A percentile compares a stretch with the other conserved stretches of the same genome.
phyloP scores from a whole-genome alignment of 2,329 filamentous ascomycete species.

The Zasmidium cellare region DNA sequence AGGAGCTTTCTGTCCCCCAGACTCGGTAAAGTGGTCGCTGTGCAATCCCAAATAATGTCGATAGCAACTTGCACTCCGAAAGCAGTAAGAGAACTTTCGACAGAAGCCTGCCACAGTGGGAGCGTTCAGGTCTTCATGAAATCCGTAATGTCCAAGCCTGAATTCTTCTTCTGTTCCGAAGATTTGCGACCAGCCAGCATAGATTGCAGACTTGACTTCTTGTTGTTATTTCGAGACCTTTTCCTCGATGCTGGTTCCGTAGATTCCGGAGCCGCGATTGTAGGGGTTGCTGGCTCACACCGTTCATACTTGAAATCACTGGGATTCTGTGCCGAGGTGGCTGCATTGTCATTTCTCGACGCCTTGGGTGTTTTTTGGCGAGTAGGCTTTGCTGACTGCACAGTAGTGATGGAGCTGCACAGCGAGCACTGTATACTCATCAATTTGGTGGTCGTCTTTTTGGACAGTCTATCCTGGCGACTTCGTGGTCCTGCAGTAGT shows the following conservation, averaged over 20 bases:
- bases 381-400: not conserved
- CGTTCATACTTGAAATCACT: not conserved
- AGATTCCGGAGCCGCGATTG: constrained; percentile 39
- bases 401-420: constrained; percentile 7
- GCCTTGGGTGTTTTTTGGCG: not conserved
- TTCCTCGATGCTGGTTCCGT: constrained; percentile 58
- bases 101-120: too few species aligned
- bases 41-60: too few species aligned
- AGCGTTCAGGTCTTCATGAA: constrained; percentile 38
- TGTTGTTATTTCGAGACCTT: constrained; percentile 58
- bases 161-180: constrained; percentile 18
- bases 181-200: constrained; percentile 54
- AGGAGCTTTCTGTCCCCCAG: too few species aligned
- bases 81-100: too few species aligned
- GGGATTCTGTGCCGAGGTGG: not conserved
- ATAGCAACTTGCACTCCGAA: too few species aligned
- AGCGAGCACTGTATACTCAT: constrained; percentile 9
- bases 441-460: not conserved
- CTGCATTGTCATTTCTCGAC: not conserved
- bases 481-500: not conserved
- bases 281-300: not conserved
- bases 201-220: constrained; percentile 63
- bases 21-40: too few species aligned
- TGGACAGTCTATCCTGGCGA: constrained; percentile 8
- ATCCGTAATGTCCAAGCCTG: constrained; percentile 41